Evolutionary conservation across 345 rosid genomes (phyloP).

Genomic region (Conringia planisiliqua): DNA sequence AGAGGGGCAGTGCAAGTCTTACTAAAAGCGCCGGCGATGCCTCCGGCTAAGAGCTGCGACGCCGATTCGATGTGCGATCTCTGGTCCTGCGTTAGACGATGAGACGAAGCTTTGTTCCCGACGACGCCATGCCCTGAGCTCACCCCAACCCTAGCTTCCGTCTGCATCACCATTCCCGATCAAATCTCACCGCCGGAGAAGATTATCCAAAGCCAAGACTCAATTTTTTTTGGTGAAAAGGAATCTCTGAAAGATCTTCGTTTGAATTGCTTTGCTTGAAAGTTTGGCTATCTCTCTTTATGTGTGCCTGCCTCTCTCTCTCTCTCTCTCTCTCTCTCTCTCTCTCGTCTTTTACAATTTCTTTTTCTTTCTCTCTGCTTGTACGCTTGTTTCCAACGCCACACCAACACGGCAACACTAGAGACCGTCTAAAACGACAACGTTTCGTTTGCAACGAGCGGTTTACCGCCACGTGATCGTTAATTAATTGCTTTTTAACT

Average conservation of each 20-base stretch:
- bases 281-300: conserved; percentile 19
- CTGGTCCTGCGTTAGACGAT: conserved; percentile 46
- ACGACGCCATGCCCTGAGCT: conserved; percentile 57
- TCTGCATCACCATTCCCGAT: conserved; percentile 57
- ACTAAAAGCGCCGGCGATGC: conserved; percentile 90
- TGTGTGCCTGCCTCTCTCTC: conserved; percentile 19
- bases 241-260: not conserved
- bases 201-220: not conserved
- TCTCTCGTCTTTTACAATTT: not conserved
- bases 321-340: not conserved
- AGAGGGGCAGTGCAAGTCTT: conserved; percentile 98
- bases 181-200: not conserved
- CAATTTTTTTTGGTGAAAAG: not conserved
- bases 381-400: conserved; percentile 38
- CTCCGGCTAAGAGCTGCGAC: conserved; percentile 86
- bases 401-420: conserved; percentile 1
- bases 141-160: conserved; percentile 79
- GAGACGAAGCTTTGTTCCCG: conserved; percentile 42
- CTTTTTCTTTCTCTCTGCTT: not conserved
- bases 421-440: not conserved
- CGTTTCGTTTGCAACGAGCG: not conserved
- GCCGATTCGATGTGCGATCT: conserved; percentile 69
- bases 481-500: not conserved
- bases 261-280: conserved; percentile 20
- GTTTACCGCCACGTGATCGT: conserved; percentile 27